These are phyloP conservation scores for Trypanosoma vivax DNA, from an alignment of 208 protist species.

Conservation along the genomic window DNA sequence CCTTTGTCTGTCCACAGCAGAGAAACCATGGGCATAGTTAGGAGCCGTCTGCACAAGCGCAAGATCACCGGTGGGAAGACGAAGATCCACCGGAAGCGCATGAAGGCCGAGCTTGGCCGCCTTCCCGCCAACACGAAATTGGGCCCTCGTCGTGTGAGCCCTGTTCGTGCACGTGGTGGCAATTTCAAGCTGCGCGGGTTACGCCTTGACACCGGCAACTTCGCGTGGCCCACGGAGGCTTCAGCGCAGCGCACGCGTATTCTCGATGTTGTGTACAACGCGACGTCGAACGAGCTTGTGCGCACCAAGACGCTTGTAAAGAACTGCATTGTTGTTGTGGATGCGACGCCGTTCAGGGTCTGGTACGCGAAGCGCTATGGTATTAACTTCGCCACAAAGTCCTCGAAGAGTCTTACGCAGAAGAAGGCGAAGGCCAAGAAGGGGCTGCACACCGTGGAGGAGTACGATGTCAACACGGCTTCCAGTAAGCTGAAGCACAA, in stretches of 20 bases:
- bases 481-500: conserved; percentile 66
- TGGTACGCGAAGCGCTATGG: conserved; percentile 99
- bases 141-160: conserved; percentile 84
- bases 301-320: conserved; percentile 99
- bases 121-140: conserved; percentile 97
- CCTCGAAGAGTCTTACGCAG: conserved; percentile 57
- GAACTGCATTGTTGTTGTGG: conserved; percentile 96
- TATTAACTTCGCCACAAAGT: conserved; percentile 90
- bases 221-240: conserved; percentile 93
- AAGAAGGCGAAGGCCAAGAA: conserved; percentile 71
- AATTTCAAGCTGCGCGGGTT: conserved; percentile 98
- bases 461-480: conserved; percentile 75
- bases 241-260: conserved; percentile 93
- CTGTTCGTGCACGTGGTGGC: conserved; percentile 95
- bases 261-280: conserved; percentile 99
- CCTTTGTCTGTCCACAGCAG: background rate
- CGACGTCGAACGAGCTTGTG: conserved; percentile 99
- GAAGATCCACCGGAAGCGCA: conserved; percentile 89
- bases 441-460: conserved; percentile 33
- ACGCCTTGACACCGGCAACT: conserved; percentile 98
- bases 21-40: conserved; percentile 94
- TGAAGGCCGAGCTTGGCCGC: conserved; percentile 97
- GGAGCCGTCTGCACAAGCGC: conserved; percentile 97
- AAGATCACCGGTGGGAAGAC: conserved; percentile 96
- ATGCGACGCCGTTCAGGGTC: conserved; percentile 97